These are phyloP conservation scores for Lodderomyces beijingensis DNA, from an alignment of 1,139 yeast genomes.

Conservation along the genomic window DNA sequence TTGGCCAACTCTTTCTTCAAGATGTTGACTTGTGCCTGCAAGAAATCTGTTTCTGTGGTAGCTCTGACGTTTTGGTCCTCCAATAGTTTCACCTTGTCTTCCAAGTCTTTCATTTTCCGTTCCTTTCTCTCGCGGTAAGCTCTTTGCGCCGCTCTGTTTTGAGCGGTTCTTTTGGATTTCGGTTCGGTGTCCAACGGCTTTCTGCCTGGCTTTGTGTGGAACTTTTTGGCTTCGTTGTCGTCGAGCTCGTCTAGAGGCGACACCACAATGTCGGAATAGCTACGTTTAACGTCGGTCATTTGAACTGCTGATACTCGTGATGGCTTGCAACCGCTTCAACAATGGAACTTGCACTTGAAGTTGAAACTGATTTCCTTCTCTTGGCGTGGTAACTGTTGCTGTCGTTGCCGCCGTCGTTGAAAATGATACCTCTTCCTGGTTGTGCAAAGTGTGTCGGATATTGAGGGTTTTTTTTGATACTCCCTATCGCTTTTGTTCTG, in stretches of 20 bases:
- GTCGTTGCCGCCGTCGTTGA: no score
- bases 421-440: no score
- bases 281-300: slow-evolving; percentile 38
- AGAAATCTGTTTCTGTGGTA: slow-evolving; percentile 65
- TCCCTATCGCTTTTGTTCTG: no score
- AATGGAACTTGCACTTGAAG: no score
- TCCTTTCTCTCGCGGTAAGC: slow-evolving; percentile 96
- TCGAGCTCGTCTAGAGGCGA: slow-evolving; percentile 16
- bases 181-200: slow-evolving; percentile 81
- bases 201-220: slow-evolving; percentile 48
- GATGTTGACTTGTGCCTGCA: slow-evolving; percentile 71
- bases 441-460: no score
- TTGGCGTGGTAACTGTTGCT: no score
- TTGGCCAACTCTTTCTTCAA: slow-evolving; percentile 68
- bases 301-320: no score
- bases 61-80: slow-evolving; percentile 67
- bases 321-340: no score
- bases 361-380: no score
- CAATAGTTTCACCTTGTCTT: slow-evolving; percentile 64
- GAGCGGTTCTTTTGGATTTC: slow-evolving; percentile 85
- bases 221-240: slow-evolving; percentile 31
- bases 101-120: slow-evolving; percentile 78
- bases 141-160: slow-evolving; percentile 95
- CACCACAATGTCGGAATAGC: slow-evolving; percentile 23
- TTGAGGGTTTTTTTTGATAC: no score